Evolutionary conservation across 805 yeast genomes (phyloP).

Genomic region (fission yeast (Schizosaccharomyces pombe)): ASM294v3 CU329670.1:3792001-3792500

Average conservation of each 20-base stretch:
- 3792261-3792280: slow-evolving; percentile 10
- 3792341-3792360: slow-evolving; percentile 80
- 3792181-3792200: slow-evolving; percentile 95
- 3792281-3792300: slow-evolving; percentile 21
- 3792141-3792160: slow-evolving; percentile 78
- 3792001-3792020: slow-evolving; percentile 59
- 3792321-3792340: slow-evolving; percentile 86
- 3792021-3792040: slow-evolving; percentile 49
- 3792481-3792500: slow-evolving; percentile 49
- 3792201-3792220: slow-evolving; percentile 71
- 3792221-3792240: slow-evolving; percentile 76
- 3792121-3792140: slow-evolving; percentile 88
- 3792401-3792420: slow-evolving; percentile 80
- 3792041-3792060: slow-evolving; percentile 67
- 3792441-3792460: slow-evolving; percentile 58
- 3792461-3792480: slow-evolving; percentile 46
- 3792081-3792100: slow-evolving; percentile 97
- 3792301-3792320: slow-evolving; percentile 69
- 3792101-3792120: slow-evolving; percentile 80
- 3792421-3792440: slow-evolving; percentile 72
- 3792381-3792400: slow-evolving; percentile 74
- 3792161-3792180: slow-evolving; percentile 90
- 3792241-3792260: slow-evolving; percentile 6
- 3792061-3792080: slow-evolving; percentile 70
- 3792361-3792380: slow-evolving; percentile 73